phyloP scores from a whole-genome alignment of 768 basidiomycete genomes.

The Macrolepiota albuminosa region DNA sequence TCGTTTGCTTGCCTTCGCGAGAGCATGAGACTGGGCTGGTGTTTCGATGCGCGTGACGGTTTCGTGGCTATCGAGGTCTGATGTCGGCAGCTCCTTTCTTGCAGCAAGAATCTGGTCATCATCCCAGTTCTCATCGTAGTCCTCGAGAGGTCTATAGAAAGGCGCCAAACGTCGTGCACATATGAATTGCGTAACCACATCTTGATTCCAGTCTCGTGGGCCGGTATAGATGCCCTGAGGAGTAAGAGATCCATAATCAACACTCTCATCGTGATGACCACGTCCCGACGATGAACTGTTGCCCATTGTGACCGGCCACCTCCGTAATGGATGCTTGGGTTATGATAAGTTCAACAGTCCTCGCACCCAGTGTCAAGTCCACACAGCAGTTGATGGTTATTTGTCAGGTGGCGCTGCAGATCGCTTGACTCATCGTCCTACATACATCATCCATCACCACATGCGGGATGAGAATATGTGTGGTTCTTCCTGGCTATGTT shows the following conservation, averaged over 20 bases:
- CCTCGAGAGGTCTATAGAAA: constrained; percentile 94
- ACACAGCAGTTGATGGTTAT: constrained; percentile 29
- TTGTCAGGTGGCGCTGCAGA: constrained; percentile 31
- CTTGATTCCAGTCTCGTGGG: constrained; percentile 84
- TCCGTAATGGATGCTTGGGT: constrained; percentile 3
- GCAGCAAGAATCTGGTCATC: constrained; percentile 82
- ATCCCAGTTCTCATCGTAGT: constrained; percentile 86
- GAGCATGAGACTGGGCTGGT: constrained; percentile 24
- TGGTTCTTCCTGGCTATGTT: not conserved
- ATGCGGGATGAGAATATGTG: not conserved
- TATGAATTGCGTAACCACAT: constrained; percentile 83
- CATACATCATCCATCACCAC: constrained; percentile 1
- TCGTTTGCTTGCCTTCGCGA: constrained; percentile 46
- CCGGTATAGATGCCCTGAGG: constrained; percentile 89
- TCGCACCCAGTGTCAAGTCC: constrained; percentile 4
- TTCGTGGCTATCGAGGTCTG: constrained; percentile 37
- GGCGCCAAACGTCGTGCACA: constrained; percentile 86
- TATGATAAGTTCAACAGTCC: constrained; percentile 4
- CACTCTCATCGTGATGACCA: constrained; percentile 72
- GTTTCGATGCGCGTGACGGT: constrained; percentile 43
- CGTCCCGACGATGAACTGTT: constrained; percentile 78
- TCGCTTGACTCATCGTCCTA: constrained; percentile 8
- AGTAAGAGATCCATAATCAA: constrained; percentile 76
- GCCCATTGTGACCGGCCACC: constrained; percentile 50
- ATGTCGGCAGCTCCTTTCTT: constrained; percentile 60